Evolutionary conservation across 495 filamentous ascomycete species (phyloP), one percentile per base, ranked within the genome.

Genomic region (Hypomontagnella monticulosa): DNA sequence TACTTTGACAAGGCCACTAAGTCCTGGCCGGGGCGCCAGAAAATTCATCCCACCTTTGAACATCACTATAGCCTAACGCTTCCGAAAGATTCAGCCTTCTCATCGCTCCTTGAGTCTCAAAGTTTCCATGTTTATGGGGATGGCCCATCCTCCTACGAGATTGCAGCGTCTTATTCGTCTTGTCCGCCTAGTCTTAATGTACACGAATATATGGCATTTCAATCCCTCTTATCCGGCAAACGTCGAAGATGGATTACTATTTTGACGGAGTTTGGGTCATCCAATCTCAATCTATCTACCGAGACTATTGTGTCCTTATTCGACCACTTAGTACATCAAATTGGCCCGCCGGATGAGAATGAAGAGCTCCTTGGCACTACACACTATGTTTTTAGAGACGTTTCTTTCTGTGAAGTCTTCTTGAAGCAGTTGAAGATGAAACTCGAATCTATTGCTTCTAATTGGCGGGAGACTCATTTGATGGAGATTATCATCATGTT

Each of bases 101-200:
- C 64, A 9, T 9, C 40, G 0, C 71, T 80, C 3, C 59, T 75
- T 4, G 32, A 60, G 18, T 59, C 51, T 12, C 55, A 4, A 27
- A 60, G 57, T 15, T 66, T 63, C 11, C 43, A 57, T n/a, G 49
- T 40, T 9, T 70, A 71, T 5, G 54, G 54, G 0, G 61, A 76
- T 32, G 79, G 79, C 8, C 83, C 78, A 18, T 81, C 81, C 10
- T 86, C 80, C 33, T 82, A 87, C 73, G 75, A 85, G 50, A 71
- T 84, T 4, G 74, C 88, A 14, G 85, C 84, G 4, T 81, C 72
- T 33, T 78, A 84, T 55, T 77, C 76, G 0, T 73, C 71, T 10
- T 87, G 85, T 57, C 83, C 85, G 1, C 37, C 73, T 2, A 71
- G 67, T 1, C 43, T 85, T 1, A 80, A 75, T 50, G 41, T 78